Evolutionary conservation across 1,139 yeast species (phyloP).

Genomic region (Scheffersomyces cryptocercus): DNA sequence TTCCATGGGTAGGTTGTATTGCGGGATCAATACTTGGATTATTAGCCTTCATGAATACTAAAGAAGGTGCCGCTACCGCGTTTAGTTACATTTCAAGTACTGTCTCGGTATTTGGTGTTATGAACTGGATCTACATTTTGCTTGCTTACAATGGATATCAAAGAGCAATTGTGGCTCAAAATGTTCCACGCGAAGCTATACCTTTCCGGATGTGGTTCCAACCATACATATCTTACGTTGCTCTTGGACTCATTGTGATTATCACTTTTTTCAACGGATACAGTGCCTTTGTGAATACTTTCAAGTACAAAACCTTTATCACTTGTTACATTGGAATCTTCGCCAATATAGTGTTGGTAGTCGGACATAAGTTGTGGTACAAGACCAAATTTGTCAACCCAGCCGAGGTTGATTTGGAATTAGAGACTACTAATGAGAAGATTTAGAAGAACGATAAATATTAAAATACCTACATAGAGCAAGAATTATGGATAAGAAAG

Average conservation of each 20-base stretch:
- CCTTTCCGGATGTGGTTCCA: constrained; percentile 18
- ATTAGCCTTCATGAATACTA: background rate
- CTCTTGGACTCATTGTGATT: constrained; percentile 15
- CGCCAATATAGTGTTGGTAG: constrained; percentile 7
- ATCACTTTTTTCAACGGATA: constrained; percentile 23
- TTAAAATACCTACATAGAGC: too few relatives aligned
- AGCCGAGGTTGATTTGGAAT: constrained; percentile 1
- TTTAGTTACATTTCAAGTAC: constrained; percentile 19
- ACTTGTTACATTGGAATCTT: constrained; percentile 12
- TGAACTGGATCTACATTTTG: constrained; percentile 14
- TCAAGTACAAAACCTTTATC: constrained; percentile 12
- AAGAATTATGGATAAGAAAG: too few relatives aligned
- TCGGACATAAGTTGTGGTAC: constrained; percentile 4
- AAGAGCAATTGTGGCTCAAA: constrained; percentile 12
- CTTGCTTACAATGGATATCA: constrained; percentile 11
- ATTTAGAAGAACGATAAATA: too few relatives aligned
- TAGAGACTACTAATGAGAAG: background rate
- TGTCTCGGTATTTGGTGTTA: constrained; percentile 18
- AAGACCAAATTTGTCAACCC: constrained; percentile 3
- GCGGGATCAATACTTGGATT: constrained; percentile 1
- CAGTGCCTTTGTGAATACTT: constrained; percentile 23
- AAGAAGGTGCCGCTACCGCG: constrained; percentile 6
- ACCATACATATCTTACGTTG: constrained; percentile 22
- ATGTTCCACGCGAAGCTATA: constrained; percentile 5
- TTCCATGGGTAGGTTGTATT: constrained; percentile 7